Percentiles rank a stretch among this genome's conserved stretches.
Evolutionary conservation across 495 filamentous ascomycete species (phyloP).

Genomic region (Aspergillus asperescens): DNA sequence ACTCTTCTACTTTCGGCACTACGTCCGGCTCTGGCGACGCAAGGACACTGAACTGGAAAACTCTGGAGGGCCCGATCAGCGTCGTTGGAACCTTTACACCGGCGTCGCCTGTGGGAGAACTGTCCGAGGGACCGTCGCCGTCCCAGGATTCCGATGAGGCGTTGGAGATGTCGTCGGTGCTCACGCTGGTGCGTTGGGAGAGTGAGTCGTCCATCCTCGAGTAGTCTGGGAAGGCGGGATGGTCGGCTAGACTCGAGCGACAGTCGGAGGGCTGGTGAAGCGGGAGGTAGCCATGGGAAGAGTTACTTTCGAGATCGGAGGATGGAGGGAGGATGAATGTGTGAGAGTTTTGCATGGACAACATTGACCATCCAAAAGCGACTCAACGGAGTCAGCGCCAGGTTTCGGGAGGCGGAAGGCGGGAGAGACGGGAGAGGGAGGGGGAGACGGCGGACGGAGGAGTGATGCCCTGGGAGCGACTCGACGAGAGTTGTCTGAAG

Average conservation of each 20-base stretch:
- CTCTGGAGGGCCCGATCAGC: constrained; percentile 13
- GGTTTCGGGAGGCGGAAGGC: background rate
- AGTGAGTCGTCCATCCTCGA: constrained; percentile 27
- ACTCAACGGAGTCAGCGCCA: too few relatives aligned
- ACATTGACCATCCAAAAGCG: constrained; percentile 31
- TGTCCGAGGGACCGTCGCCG: constrained; percentile 22
- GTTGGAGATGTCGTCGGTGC: constrained; percentile 35
- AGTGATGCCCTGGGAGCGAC: background rate
- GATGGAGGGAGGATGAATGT: constrained; percentile 19
- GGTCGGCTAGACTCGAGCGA: constrained; percentile 21
- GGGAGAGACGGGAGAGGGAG: background rate
- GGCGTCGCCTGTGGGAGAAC: constrained; percentile 22
- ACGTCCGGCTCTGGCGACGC: constrained; percentile 22
- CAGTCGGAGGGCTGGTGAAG: constrained; percentile 5
- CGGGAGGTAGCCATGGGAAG: constrained; percentile 12
- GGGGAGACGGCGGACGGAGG: too few relatives aligned
- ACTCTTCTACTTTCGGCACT: constrained; percentile 41
- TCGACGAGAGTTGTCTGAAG: background rate
- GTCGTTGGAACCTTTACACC: constrained; percentile 21
- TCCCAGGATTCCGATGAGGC: constrained; percentile 35
- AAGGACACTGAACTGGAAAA: constrained; percentile 20
- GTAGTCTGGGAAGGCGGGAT: constrained; percentile 21
- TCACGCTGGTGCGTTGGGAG: constrained; percentile 34
- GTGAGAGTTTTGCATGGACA: constrained; percentile 41
- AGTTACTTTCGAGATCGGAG: constrained; percentile 14